A percentile compares a stretch with the other conserved stretches of the same genome.
phyloP scores from a whole-genome alignment of 2,329 filamentous ascomycete species.

The Ophiostoma sp. region DNA sequence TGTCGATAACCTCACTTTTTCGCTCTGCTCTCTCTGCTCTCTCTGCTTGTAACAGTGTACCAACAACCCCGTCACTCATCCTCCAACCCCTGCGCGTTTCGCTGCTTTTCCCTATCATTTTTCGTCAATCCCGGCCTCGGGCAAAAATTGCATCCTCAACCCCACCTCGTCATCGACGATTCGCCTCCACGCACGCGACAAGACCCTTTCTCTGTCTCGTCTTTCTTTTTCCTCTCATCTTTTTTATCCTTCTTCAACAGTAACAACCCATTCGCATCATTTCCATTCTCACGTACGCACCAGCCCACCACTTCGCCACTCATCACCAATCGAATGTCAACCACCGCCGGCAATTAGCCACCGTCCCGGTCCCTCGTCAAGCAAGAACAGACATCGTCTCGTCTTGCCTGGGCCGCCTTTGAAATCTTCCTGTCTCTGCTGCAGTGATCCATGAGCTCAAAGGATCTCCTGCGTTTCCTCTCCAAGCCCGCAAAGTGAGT shows the following conservation, averaged over 20 bases:
- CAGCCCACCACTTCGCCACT: neutral
- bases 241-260: neutral
- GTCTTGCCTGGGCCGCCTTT: slow-evolving; percentile 11
- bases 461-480: slow-evolving; percentile 85
- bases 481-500: slow-evolving; percentile 90
- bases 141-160: slow-evolving; percentile 16
- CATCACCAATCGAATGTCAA: slow-evolving; percentile 9
- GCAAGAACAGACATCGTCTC: slow-evolving; percentile 11
- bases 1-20: slow-evolving; percentile 4
- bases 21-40: neutral
- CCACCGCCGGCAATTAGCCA: slow-evolving; percentile 15
- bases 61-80: neutral
- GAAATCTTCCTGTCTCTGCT: slow-evolving; percentile 4
- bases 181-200: slow-evolving; percentile 15
- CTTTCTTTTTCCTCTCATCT: neutral
- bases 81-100: neutral
- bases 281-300: neutral
- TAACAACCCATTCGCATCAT: neutral
- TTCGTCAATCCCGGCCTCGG: slow-evolving; percentile 15
- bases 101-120: slow-evolving; percentile 14
- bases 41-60: neutral
- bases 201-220: neutral
- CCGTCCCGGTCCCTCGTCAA: slow-evolving; percentile 7
- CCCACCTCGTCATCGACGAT: slow-evolving; percentile 18
- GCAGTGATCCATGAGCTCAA: slow-evolving; percentile 76